Evolutionary conservation across 495 filamentous ascomycete genomes (phyloP).

Genomic region (Xylaria curta): DNA sequence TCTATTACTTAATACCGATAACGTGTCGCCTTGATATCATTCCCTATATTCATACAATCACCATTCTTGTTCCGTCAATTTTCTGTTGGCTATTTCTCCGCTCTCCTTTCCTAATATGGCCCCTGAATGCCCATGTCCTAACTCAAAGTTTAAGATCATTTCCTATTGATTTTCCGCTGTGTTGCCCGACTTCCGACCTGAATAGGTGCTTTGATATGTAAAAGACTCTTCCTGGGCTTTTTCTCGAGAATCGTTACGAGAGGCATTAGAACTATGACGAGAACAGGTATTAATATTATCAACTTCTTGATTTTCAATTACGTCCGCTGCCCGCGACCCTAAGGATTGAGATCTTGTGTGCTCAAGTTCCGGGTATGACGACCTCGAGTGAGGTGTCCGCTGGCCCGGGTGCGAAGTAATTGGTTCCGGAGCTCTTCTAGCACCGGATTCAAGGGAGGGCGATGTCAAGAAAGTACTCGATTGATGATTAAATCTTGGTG

Average conservation of each 20-base stretch:
- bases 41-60: not conserved
- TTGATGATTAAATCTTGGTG: not conserved
- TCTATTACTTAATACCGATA: too few relatives aligned
- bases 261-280: not conserved
- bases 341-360: not conserved
- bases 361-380: not conserved
- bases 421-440: not conserved
- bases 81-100: not conserved
- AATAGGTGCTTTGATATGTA: not conserved
- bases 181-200: not conserved
- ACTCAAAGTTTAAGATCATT: not conserved
- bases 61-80: not conserved
- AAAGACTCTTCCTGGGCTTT: not conserved
- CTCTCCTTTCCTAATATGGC: not conserved
- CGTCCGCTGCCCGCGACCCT: too few relatives aligned
- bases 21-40: too few relatives aligned
- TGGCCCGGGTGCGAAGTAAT: not conserved
- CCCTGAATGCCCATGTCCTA: not conserved
- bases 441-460: not conserved
- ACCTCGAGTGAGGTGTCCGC: not conserved
- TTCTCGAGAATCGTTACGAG: not conserved
- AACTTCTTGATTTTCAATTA: not conserved
- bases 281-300: not conserved
- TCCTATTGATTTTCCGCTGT: not conserved
- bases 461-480: not conserved